Percentiles rank a stretch among this genome's conserved stretches.
Conservation (phyloP, 2,329 filamentous ascomycete genomes). For the Hypomyces perniciosus region DNA sequence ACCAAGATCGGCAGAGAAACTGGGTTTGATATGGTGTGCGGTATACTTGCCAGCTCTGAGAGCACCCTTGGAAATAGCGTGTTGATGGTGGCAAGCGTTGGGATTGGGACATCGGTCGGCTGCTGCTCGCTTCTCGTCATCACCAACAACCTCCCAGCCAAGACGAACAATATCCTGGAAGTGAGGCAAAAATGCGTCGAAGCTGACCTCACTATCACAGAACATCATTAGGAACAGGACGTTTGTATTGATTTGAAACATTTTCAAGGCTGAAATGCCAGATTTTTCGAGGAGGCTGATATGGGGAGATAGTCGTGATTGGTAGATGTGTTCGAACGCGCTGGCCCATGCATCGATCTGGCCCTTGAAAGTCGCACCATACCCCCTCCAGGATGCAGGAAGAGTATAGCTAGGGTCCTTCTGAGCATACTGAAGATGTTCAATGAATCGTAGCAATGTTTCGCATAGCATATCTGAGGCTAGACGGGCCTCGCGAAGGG, state of each 20-base stretch:
- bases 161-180: conserved; percentile 53
- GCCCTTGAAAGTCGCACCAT: conserved; percentile 41
- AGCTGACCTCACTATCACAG: conserved; percentile 51
- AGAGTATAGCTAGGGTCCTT: conserved; percentile 49
- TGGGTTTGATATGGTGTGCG: conserved; percentile 50
- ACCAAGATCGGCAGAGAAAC: conserved; percentile 58
- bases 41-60: conserved; percentile 39
- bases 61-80: conserved; percentile 23
- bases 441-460: conserved; percentile 52
- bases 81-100: conserved; percentile 36
- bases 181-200: conserved; percentile 47
- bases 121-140: conserved; percentile 48
- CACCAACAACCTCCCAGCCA: conserved; percentile 53
- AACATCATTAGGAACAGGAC: conserved; percentile 57
- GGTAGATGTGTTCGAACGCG: conserved; percentile 51
- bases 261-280: conserved; percentile 56
- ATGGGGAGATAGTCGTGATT: conserved; percentile 40
- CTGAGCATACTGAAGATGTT: conserved; percentile 43
- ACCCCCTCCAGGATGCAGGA: conserved; percentile 41
- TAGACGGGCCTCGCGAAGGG: conserved; percentile 48
- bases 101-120: conserved; percentile 40
- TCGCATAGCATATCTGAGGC: conserved; percentile 53
- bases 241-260: conserved; percentile 53
- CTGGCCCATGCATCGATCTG: conserved; percentile 49
- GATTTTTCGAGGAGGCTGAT: conserved; percentile 51